Conservation (phyloP, 352 stramenopile species). For the Detonula confervacea region DNA sequence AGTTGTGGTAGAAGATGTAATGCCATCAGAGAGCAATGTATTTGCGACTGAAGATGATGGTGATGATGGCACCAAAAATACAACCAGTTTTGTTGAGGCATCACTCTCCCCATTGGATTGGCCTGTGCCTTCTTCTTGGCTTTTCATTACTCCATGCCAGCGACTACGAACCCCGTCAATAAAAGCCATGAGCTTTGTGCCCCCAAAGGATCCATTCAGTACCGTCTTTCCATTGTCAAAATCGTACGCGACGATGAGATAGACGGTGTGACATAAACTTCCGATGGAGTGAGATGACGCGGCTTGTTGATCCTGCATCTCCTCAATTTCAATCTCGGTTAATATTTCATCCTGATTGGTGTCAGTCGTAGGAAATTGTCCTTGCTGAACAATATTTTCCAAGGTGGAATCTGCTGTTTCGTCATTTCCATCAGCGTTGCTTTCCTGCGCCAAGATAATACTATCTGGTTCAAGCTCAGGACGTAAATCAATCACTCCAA, state of each 20-base stretch:
- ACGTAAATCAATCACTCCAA: slow-evolving; percentile 33
- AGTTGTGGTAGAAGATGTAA: not conserved
- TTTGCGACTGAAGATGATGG: slow-evolving; percentile 1
- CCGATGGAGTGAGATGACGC: slow-evolving; percentile 38
- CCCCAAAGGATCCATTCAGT: slow-evolving; percentile 42
- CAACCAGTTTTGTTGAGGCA: slow-evolving; percentile 15
- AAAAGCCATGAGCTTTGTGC: slow-evolving; percentile 42
- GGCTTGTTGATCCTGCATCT: slow-evolving; percentile 26
- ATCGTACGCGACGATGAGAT: slow-evolving; percentile 42
- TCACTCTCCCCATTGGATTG: too few species aligned
- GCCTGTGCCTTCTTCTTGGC: too few species aligned
- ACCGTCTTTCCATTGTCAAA: slow-evolving; percentile 50
- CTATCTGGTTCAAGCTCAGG: slow-evolving; percentile 20
- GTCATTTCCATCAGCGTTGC: not conserved
- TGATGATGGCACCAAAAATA: slow-evolving; percentile 26
- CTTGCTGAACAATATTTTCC: slow-evolving; percentile 10
- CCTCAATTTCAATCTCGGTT: slow-evolving; percentile 13
- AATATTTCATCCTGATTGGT: slow-evolving; percentile 1
- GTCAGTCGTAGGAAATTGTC: not conserved
- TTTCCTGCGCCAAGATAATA: slow-evolving; percentile 11
- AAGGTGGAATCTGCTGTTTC: not conserved
- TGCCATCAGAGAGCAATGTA: slow-evolving; percentile 5
- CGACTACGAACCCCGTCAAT: slow-evolving; percentile 33
- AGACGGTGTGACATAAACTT: slow-evolving; percentile 35
- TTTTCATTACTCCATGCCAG: slow-evolving; percentile 9